Percentiles rank a stretch among this genome's conserved stretches.
These are phyloP conservation scores for Poterioochromonas sp. DNA, from an alignment of 352 stramenopile genomes.

Conservation along the genomic window DNA sequence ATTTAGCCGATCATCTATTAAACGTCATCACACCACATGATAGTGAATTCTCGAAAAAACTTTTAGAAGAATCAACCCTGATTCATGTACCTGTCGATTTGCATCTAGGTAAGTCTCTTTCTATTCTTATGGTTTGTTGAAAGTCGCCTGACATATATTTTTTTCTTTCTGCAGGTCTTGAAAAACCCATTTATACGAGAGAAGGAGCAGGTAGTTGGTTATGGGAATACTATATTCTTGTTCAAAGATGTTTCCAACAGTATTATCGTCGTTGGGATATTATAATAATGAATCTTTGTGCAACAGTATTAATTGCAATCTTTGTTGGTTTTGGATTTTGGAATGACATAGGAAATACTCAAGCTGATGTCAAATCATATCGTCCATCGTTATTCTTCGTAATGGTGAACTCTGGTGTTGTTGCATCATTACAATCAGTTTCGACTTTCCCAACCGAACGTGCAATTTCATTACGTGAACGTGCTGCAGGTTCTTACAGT, in stretches of 20 bases:
- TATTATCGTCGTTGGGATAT: slow-evolving; percentile 33
- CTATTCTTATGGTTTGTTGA: not conserved
- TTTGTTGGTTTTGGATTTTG: slow-evolving; percentile 30
- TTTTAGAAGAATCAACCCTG: not conserved
- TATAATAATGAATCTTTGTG: slow-evolving; percentile 21
- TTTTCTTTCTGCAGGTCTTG: too few species aligned
- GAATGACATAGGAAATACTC: slow-evolving; percentile 32
- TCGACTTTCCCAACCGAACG: slow-evolving; percentile 35
- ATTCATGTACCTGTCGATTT: not conserved
- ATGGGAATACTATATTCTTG: slow-evolving; percentile 19
- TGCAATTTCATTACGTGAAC: slow-evolving; percentile 31
- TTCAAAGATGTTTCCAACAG: slow-evolving; percentile 26
- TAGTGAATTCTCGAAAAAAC: not conserved
- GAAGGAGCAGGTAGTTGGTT: not conserved
- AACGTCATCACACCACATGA: slow-evolving; percentile 24
- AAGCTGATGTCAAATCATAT: not conserved
- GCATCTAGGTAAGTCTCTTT: not conserved
- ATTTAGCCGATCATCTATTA: slow-evolving; percentile 35
- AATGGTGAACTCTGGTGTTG: slow-evolving; percentile 33
- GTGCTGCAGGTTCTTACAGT: slow-evolving; percentile 32
- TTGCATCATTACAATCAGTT: slow-evolving; percentile 32
- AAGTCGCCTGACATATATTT: too few species aligned
- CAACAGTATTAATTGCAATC: slow-evolving; percentile 32
- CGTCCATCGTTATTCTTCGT: slow-evolving; percentile 36
- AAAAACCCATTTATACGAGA: not conserved